Base-by-base conservation (phyloP, 768 basidiomycete species). In the Rhodosporidiobolus odoratus region DNA sequence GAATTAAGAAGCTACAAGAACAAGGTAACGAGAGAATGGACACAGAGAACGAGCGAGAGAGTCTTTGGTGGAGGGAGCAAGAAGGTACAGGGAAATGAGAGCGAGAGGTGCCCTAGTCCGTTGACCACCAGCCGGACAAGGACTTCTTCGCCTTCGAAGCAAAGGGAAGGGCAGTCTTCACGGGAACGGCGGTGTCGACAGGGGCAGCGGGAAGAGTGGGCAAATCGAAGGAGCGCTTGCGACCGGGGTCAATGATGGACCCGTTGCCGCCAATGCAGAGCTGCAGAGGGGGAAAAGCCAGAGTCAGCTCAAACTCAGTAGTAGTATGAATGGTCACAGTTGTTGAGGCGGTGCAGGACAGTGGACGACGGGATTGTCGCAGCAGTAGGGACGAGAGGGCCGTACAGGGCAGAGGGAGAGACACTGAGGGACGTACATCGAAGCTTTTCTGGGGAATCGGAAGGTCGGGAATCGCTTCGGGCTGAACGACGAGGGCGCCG, bases 401-500 rank as follows among this genome's bases (percentile, higher is more conserved):
- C 19, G 38, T n/a, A 53, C 9, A 53, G 52, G 38, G 38, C 7
- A 23, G 56, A 57, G 21, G 56, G 13, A 57, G 56, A 37, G n/a
- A 38, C 17, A 35, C 25, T 15, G 25, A 30, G 27, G 58, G 35
- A 54, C 63, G 52, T 16, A 64, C 63, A 16, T 32, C 63, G 17
- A 64, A 54, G 53, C 27, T 56, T 30, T 10, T 17, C 13, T 15
- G 13, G 9, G 64, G 64, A 21, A 65, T 65, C 25, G n/a, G 6
- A 7, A 65, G 27, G 25, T 9, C 3, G 17, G 43, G 34, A 7
- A 65, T 37, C 1, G 3, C 16, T 25, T 57, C 54, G 0, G 67
- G 67, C 56, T 68, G 67, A 17, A 56, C 23, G 37, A 68, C 37
- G 5, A 68, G 19, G 4, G 41, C 67, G 19, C 60, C 67, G 30